These are phyloP conservation scores for Fusarium palustre DNA, from an alignment of 2,329 filamentous ascomycete genomes.

Conservation along the genomic window DNA sequence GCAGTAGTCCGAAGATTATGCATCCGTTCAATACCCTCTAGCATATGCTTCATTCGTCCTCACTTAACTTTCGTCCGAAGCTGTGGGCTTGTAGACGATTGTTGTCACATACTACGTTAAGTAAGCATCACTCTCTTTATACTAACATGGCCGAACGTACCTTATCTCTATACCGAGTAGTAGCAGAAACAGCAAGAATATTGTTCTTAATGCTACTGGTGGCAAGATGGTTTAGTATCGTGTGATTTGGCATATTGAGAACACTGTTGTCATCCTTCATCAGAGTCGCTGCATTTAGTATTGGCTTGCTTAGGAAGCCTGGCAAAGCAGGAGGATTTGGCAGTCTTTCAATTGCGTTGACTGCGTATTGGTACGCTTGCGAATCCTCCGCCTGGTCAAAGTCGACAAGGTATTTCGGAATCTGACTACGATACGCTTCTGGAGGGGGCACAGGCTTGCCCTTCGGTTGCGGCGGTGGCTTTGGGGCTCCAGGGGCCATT, in stretches of 20 bases:
- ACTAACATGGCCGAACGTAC: conserved; percentile 57
- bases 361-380: conserved; percentile 77
- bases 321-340: conserved; percentile 86
- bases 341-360: conserved; percentile 80
- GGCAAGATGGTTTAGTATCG: conserved; percentile 93
- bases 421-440: conserved; percentile 75
- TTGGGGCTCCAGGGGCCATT: background rate
- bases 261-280: conserved; percentile 99
- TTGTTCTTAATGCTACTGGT: conserved; percentile 99
- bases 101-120: conserved; percentile 87
- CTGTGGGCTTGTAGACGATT: conserved; percentile 94
- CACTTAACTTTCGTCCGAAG: conserved; percentile 60
- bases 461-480: conserved; percentile 54
- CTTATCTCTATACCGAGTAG: conserved; percentile 97
- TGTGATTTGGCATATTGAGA: conserved; percentile 95
- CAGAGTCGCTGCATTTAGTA: conserved; percentile 88
- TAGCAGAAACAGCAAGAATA: conserved; percentile 93
- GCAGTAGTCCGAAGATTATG: too few relatives aligned
- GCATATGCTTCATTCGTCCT: background rate
- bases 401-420: conserved; percentile 88
- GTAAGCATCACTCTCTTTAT: conserved; percentile 22
- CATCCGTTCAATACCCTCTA: background rate
- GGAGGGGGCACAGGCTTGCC: conserved; percentile 67
- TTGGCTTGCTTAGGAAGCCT: conserved; percentile 92
- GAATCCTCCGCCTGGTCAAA: conserved; percentile 87